Percentiles rank a stretch among this genome's conserved stretches.
Conservation (phyloP, 805 yeast species). For the Barnettozyma pratensis region DNA sequence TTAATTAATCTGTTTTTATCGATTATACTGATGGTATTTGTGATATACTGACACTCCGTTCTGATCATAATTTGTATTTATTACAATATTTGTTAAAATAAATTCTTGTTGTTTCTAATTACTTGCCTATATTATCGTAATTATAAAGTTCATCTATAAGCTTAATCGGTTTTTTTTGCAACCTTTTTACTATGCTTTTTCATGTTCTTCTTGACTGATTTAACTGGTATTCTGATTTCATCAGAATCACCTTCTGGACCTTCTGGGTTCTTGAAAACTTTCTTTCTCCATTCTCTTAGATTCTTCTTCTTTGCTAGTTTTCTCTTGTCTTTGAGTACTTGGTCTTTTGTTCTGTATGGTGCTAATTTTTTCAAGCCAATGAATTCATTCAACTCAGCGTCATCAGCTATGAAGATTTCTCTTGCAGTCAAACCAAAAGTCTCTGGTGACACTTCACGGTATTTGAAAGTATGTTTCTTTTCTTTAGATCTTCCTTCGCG, state of each 20-base stretch:
- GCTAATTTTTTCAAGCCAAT: conserved; percentile 91
- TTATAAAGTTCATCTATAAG: too few species aligned
- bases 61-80: not conserved
- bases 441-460: conserved; percentile 95
- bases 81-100: not conserved
- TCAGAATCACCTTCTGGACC: conserved; percentile 31
- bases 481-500: conserved; percentile 52
- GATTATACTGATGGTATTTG: not conserved
- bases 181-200: not conserved
- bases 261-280: conserved; percentile 62
- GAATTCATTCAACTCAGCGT: conserved; percentile 73
- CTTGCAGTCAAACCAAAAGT: conserved; percentile 78
- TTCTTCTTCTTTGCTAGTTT: conserved; percentile 79
- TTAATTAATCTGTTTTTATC: too few species aligned
- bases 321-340: conserved; percentile 70
- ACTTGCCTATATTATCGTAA: too few species aligned
- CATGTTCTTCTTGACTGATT: conserved; percentile 3
- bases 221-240: conserved; percentile 23
- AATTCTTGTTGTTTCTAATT: too few species aligned
- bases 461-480: conserved; percentile 56
- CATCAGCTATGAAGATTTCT: conserved; percentile 89
- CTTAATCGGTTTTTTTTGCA: too few species aligned
- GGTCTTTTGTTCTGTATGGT: conserved; percentile 78
- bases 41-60: not conserved
- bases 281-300: conserved; percentile 84